A percentile compares a stretch with the other conserved stretches of the same genome.
Conservation (phyloP, 129 eudicot species). For the Arctium lappa region DNA sequence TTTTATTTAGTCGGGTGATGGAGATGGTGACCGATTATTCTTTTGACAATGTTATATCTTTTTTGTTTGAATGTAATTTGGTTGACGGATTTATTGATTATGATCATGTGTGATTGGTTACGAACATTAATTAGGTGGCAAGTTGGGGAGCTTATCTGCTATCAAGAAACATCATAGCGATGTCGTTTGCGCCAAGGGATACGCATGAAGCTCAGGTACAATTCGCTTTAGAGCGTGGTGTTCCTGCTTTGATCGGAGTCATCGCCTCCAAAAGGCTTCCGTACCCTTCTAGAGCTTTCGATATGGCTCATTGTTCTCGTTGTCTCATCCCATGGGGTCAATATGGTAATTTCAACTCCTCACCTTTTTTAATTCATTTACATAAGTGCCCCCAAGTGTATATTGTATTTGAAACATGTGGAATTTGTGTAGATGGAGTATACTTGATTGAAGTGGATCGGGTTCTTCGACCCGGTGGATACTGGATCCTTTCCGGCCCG, state of each 20-base stretch:
- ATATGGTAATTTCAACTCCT: conserved; percentile 39
- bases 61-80: neutral
- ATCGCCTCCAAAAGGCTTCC: conserved; percentile 88
- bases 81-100: neutral
- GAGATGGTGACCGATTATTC: neutral
- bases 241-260: conserved; percentile 92
- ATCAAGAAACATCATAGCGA: conserved; percentile 70
- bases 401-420: neutral
- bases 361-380: too few relatives aligned
- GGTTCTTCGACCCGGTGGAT: conserved; percentile 90
- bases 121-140: conserved; percentile 56
- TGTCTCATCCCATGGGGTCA: conserved; percentile 97
- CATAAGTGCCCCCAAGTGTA: neutral
- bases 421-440: conserved; percentile 49
- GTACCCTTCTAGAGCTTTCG: conserved; percentile 89
- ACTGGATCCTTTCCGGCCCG: conserved; percentile 95
- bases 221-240: conserved; percentile 90
- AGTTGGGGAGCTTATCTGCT: conserved; percentile 96
- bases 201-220: conserved; percentile 95
- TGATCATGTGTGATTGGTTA: neutral
- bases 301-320: conserved; percentile 98
- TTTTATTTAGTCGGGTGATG: too few relatives aligned
- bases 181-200: conserved; percentile 95
- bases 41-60: neutral
- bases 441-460: conserved; percentile 91